Percentiles rank a stretch among this genome's conserved stretches.
Conservation (phyloP, 805 yeast species). For the Wickerhamiella vanderwaltii region DNA sequence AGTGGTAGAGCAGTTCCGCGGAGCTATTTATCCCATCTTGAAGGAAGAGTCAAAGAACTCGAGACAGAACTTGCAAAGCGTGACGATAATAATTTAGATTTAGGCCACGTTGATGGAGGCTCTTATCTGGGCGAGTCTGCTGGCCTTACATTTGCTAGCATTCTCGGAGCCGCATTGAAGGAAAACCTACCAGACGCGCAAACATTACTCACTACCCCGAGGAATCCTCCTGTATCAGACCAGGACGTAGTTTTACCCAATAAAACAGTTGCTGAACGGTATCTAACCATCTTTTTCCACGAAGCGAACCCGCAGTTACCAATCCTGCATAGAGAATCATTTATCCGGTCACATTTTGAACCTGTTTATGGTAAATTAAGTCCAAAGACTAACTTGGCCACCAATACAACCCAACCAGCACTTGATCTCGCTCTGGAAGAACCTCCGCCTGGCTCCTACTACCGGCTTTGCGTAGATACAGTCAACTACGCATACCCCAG, state of each 20-base stretch:
- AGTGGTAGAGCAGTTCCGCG: constrained; percentile 81
- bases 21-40: constrained; percentile 54
- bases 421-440: constrained; percentile 13
- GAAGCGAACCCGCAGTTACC: constrained; percentile 80
- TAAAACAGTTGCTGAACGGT: constrained; percentile 54
- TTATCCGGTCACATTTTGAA: constrained; percentile 50
- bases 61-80: constrained; percentile 36
- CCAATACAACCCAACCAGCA: constrained; percentile 4
- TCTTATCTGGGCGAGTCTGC: constrained; percentile 14
- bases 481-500: constrained; percentile 16
- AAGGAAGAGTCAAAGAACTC: constrained; percentile 46
- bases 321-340: constrained; percentile 67
- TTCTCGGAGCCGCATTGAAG: constrained; percentile 13
- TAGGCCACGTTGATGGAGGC: constrained; percentile 9
- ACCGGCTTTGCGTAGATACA: constrained; percentile 16
- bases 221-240: constrained; percentile 31
- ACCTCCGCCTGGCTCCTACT: constrained; percentile 18
- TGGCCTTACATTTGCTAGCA: constrained; percentile 14
- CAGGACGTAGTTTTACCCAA: constrained; percentile 44
- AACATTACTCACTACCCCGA: constrained; percentile 23
- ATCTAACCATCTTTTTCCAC: constrained; percentile 55
- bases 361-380: constrained; percentile 71
- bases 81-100: constrained; percentile 16
- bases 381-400: constrained; percentile 38
- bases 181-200: constrained; percentile 15